Evolutionary conservation across 2,329 filamentous ascomycete genomes (phyloP).

Genomic region (Xylariales sp.): DNA sequence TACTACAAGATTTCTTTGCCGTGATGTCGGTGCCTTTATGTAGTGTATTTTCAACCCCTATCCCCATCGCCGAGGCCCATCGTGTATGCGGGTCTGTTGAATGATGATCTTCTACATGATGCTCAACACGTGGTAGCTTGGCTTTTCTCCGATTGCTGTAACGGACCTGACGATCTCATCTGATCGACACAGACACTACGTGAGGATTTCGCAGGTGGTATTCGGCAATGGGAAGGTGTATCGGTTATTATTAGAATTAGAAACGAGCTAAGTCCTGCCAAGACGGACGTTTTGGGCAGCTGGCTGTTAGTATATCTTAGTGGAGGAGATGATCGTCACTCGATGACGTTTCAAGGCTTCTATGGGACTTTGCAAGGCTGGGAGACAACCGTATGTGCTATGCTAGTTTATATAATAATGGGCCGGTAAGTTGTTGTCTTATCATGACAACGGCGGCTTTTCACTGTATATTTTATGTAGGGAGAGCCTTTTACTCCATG

Average conservation of each 20-base stretch:
- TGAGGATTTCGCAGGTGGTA: conserved; percentile 5
- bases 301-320: not conserved
- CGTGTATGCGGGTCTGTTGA: conserved; percentile 1
- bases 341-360: not conserved
- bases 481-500: too few species aligned
- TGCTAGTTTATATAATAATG: too few species aligned
- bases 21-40: not conserved
- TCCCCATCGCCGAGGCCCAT: not conserved
- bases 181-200: conserved; percentile 2
- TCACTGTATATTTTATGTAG: too few species aligned
- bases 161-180: not conserved
- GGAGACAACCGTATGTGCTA: too few species aligned
- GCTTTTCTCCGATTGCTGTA: not conserved
- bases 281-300: conserved; percentile 1
- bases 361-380: not conserved
- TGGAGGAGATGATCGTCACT: not conserved
- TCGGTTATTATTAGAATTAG: not conserved
- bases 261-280: conserved; percentile 10
- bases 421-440: too few species aligned
- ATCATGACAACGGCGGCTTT: too few species aligned
- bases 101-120: conserved; percentile 7
- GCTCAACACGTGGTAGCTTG: not conserved
- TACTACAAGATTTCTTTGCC: not conserved
- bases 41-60: not conserved
- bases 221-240: conserved; percentile 10